These are phyloP conservation scores for Rhizoctonia solani DNA, from an alignment of 1,284 basidiomycete species.

Conservation along the genomic window DNA sequence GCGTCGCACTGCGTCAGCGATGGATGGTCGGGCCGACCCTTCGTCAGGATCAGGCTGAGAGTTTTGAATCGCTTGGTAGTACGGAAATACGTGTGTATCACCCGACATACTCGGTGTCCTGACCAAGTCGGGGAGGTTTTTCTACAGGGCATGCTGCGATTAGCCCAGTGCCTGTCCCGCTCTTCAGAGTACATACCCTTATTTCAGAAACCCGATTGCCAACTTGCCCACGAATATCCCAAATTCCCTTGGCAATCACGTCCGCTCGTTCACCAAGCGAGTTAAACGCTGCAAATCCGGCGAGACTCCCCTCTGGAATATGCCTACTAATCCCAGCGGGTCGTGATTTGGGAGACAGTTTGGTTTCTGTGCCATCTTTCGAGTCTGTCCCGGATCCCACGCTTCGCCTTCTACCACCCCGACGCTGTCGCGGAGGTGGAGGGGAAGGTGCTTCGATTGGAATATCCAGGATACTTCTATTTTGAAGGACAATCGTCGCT, in stretches of 20 bases:
- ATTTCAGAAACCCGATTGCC: slow-evolving; percentile 42
- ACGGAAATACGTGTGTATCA: slow-evolving; percentile 13
- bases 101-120: slow-evolving; percentile 11
- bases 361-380: neutral
- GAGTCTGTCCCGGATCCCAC: neutral
- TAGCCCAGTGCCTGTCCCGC: neutral
- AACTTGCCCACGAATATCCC: slow-evolving; percentile 59
- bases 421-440: slow-evolving; percentile 49
- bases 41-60: slow-evolving; percentile 46
- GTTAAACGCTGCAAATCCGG: slow-evolving; percentile 15
- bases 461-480: slow-evolving; percentile 74
- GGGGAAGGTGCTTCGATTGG: slow-evolving; percentile 63
- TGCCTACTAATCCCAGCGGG: slow-evolving; percentile 18
- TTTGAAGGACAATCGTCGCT: slow-evolving; percentile 75
- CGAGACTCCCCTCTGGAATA: slow-evolving; percentile 17
- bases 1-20: neutral
- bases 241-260: slow-evolving; percentile 66
- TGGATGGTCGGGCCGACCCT: neutral
- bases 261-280: slow-evolving; percentile 60
- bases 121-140: slow-evolving; percentile 37
- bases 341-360: neutral
- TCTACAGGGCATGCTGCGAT: slow-evolving; percentile 1
- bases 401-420: neutral
- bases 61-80: slow-evolving; percentile 40
- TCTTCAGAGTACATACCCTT: slow-evolving; percentile 37